A percentile compares a stretch with the other conserved stretches of the same genome.
phyloP scores from a whole-genome alignment of 2,329 filamentous ascomycete species.

The Ciborinia camelliae region DNA sequence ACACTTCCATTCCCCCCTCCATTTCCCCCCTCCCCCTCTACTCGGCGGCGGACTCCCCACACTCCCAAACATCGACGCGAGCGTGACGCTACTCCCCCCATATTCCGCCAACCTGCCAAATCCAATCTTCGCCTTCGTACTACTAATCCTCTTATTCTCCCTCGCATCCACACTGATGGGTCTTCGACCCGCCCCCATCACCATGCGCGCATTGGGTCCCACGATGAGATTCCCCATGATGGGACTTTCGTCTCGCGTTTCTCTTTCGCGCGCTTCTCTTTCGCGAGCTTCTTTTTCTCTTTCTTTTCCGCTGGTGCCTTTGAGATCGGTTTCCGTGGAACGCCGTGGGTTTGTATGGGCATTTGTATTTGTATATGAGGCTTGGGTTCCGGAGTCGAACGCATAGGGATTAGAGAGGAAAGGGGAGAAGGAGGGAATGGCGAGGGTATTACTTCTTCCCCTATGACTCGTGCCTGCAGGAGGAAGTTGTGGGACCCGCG shows the following conservation, averaged over 20 bases:
- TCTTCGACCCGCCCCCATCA: conserved; percentile 25
- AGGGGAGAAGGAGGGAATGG: conserved; percentile 3
- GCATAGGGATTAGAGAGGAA: neutral
- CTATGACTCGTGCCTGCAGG: neutral
- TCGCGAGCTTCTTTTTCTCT: conserved; percentile 15
- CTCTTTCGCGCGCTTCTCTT: neutral
- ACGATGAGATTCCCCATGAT: conserved; percentile 18
- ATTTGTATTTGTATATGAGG: neutral
- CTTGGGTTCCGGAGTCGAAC: neutral
- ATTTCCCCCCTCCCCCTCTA: neutral
- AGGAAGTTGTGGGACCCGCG: neutral
- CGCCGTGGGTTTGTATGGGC: conserved; percentile 7
- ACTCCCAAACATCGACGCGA: neutral
- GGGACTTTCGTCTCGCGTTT: conserved; percentile 1
- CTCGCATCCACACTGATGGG: conserved; percentile 31
- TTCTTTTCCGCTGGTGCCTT: no score
- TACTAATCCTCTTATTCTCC: conserved; percentile 19
- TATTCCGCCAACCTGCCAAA: no score
- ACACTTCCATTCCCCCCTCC: neutral
- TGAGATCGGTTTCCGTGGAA: conserved; percentile 23
- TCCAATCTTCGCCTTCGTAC: conserved; percentile 23
- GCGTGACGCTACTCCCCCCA: conserved; percentile 1
- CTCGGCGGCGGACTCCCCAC: neutral
- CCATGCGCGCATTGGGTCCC: conserved; percentile 23
- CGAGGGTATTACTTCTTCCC: neutral